phyloP scores from a whole-genome alignment of 495 filamentous ascomycete species.

The Astrocystis sublimbata region DNA sequence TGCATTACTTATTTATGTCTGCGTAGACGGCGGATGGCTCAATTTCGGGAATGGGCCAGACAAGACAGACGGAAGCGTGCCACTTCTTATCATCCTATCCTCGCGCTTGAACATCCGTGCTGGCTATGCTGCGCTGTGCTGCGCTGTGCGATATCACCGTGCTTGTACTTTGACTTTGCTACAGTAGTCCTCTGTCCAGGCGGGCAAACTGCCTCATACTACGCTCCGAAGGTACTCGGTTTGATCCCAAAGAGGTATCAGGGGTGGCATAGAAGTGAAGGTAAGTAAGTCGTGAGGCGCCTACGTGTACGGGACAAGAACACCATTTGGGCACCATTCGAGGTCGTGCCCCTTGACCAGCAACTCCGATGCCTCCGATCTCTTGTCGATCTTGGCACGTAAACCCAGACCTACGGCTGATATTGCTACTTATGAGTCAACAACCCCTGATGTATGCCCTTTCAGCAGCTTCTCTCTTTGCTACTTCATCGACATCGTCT shows the following conservation, averaged over 20 bases:
- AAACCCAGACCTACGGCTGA: background rate
- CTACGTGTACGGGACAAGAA: slow-evolving; percentile 1
- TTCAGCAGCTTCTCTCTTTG: background rate
- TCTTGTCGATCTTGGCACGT: background rate
- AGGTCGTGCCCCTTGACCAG: background rate
- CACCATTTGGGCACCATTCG: slow-evolving; percentile 1
- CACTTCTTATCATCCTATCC: slow-evolving; percentile 3
- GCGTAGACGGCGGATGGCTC: slow-evolving; percentile 5
- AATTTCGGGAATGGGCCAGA: slow-evolving; percentile 7
- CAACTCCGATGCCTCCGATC: slow-evolving; percentile 3
- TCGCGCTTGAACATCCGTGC: background rate
- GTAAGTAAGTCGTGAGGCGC: background rate
- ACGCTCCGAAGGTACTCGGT: background rate
- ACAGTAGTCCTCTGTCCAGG: background rate
- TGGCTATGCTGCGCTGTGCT: background rate
- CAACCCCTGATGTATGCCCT: background rate
- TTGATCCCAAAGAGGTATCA: slow-evolving; percentile 6
- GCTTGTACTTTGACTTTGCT: background rate
- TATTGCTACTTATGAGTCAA: background rate
- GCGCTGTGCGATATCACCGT: background rate
- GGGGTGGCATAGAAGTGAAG: background rate
- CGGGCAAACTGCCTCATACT: no score
- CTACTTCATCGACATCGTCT: background rate
- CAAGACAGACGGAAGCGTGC: slow-evolving; percentile 2
- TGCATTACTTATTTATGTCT: no score